A percentile compares a stretch with the other conserved stretches of the same genome.
Evolutionary conservation across 1,139 yeast species (phyloP).

Genomic region (Taphrina betulina): DNA sequence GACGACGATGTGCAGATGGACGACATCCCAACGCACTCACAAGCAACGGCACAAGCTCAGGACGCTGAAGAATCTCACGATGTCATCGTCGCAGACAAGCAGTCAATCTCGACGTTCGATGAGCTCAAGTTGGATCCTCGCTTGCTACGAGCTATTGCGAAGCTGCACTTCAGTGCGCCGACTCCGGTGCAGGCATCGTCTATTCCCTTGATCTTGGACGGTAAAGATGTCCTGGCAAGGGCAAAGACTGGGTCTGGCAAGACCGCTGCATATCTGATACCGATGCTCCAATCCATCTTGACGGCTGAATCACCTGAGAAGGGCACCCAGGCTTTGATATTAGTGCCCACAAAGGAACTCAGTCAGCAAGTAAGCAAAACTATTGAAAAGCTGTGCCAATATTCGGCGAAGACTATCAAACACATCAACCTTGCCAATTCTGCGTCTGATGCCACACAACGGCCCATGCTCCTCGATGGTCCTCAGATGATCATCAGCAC

Average conservation of each 20-base stretch:
- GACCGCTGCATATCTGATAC: constrained; percentile 79
- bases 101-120: constrained; percentile 30
- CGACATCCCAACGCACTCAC: too few species aligned
- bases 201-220: constrained; percentile 86
- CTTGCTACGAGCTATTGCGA: constrained; percentile 71
- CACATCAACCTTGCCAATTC: constrained; percentile 73
- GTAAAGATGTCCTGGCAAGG: constrained; percentile 80
- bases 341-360: constrained; percentile 84
- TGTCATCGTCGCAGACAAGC: not conserved
- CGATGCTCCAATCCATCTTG: constrained; percentile 69
- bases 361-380: constrained; percentile 79
- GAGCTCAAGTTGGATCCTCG: constrained; percentile 64
- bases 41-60: too few species aligned
- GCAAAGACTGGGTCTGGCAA: constrained; percentile 92
- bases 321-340: constrained; percentile 54
- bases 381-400: constrained; percentile 64
- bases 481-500: constrained; percentile 87
- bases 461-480: constrained; percentile 62
- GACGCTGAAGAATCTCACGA: too few species aligned
- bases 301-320: constrained; percentile 40
- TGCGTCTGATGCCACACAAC: constrained; percentile 68
- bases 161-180: constrained; percentile 78
- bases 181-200: constrained; percentile 88
- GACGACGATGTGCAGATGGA: constrained; percentile 5
- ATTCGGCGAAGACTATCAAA: constrained; percentile 66